Evolutionary conservation across 129 eudicot genomes (phyloP).

Genomic region (Solidago caesia): DNA sequence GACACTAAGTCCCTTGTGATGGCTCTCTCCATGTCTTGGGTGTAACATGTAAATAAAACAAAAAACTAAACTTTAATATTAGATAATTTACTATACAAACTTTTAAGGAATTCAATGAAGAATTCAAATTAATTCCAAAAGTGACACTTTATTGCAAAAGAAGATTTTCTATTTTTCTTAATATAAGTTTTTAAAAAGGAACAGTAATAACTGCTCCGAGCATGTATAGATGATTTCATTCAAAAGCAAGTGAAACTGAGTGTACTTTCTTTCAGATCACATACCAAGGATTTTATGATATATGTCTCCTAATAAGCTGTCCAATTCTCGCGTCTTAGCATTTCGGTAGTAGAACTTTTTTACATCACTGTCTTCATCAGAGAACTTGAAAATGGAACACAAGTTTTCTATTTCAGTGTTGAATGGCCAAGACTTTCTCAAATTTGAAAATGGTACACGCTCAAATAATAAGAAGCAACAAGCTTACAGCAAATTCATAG

Average conservation of each 20-base stretch:
- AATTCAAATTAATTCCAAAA: too few relatives aligned
- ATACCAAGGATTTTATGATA: conserved; percentile 93
- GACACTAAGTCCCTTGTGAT: conserved; percentile 80
- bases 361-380: conserved; percentile 70
- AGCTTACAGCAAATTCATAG: conserved; percentile 87
- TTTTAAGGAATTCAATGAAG: too few relatives aligned
- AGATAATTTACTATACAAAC: too few relatives aligned
- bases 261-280: conserved; percentile 8
- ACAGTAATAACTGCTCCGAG: neutral
- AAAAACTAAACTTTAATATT: neutral
- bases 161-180: too few relatives aligned
- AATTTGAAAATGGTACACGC: neutral
- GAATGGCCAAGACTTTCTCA: too few relatives aligned
- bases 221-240: conserved; percentile 1
- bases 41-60: conserved; percentile 3
- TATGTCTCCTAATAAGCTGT: conserved; percentile 44
- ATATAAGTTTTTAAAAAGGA: too few relatives aligned
- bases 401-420: conserved; percentile 2
- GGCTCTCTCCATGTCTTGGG: conserved; percentile 93
- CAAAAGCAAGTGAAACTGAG: neutral
- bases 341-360: conserved; percentile 70
- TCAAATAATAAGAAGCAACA: conserved; percentile 6
- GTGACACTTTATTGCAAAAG: too few relatives aligned
- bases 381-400: conserved; percentile 49
- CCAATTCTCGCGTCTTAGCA: conserved; percentile 22